Conservation (phyloP, 2,329 filamentous ascomycete genomes). For the Paecilomyces fulvus region DNA sequence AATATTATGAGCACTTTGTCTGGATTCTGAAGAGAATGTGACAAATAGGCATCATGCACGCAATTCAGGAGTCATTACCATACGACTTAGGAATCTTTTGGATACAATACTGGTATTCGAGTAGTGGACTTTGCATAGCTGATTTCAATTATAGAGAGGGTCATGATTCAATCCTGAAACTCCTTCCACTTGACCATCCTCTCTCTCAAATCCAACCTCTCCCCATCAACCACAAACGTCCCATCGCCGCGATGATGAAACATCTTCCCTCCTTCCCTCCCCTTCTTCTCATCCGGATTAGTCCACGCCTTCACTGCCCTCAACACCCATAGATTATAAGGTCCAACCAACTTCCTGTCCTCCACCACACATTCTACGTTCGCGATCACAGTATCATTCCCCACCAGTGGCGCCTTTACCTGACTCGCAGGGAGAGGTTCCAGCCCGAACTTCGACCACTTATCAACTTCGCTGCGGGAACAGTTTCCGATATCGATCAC, state of each 20-base stretch:
- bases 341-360: conserved; percentile 23
- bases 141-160: neutral
- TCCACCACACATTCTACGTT: conserved; percentile 31
- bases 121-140: too few species aligned
- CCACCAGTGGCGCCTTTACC: conserved; percentile 25
- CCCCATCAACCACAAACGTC: conserved; percentile 24
- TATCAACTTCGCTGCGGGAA: conserved; percentile 18
- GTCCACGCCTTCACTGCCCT: conserved; percentile 26
- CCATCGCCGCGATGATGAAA: conserved; percentile 30
- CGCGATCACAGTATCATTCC: conserved; percentile 20
- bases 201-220: conserved; percentile 23
- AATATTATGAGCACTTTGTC: too few species aligned
- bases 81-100: too few species aligned
- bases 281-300: conserved; percentile 16
- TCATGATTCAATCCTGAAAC: conserved; percentile 20
- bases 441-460: conserved; percentile 24
- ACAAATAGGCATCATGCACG: too few species aligned
- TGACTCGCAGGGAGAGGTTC: conserved; percentile 18
- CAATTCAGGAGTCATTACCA: too few species aligned
- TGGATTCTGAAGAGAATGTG: too few species aligned
- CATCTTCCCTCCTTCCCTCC: conserved; percentile 20
- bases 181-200: conserved; percentile 29
- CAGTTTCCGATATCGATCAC: conserved; percentile 29
- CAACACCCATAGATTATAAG: conserved; percentile 28
- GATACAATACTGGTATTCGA: too few species aligned